Conservation (phyloP, 768 basidiomycete species). For the Lanmaoa pseudosensibilis region DNA sequence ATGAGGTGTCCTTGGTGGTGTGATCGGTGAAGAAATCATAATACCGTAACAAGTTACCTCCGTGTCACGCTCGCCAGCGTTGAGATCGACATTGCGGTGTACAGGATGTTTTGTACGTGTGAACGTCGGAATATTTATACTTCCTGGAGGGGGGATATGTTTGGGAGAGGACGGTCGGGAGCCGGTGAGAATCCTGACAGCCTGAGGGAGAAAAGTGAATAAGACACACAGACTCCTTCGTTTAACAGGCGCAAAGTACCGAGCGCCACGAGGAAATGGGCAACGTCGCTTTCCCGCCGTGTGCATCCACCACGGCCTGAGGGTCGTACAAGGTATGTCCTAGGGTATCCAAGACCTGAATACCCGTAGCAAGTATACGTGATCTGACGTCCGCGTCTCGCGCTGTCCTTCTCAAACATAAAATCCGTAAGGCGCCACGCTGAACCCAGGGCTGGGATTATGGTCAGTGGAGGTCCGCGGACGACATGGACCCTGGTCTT, state of each 20-base stretch:
- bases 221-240: conserved; percentile 1
- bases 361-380: conserved; percentile 3
- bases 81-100: conserved; percentile 14
- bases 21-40: conserved; percentile 18
- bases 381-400: conserved; percentile 6
- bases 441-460: conserved; percentile 11
- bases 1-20: conserved; percentile 5
- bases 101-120: conserved; percentile 15
- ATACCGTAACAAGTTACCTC: conserved; percentile 17
- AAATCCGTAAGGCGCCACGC: conserved; percentile 15
- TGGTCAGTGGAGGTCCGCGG: conserved; percentile 21
- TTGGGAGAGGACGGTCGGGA: conserved; percentile 6
- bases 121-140: conserved; percentile 14
- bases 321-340: conserved; percentile 3
- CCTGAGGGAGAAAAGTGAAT: conserved; percentile 5
- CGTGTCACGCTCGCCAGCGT: conserved; percentile 16
- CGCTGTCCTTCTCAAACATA: conserved; percentile 7
- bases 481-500: conserved; percentile 19
- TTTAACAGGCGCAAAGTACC: background rate
- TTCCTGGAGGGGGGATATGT: conserved; percentile 1
- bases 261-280: conserved; percentile 10
- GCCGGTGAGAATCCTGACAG: conserved; percentile 11
- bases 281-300: conserved; percentile 2
- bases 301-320: background rate
- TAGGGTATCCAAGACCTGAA: background rate